Evolutionary conservation across 2,329 filamentous ascomycete species (phyloP), one percentile per base, ranked within the genome.

Genomic region (Penicillium freii): DNA sequence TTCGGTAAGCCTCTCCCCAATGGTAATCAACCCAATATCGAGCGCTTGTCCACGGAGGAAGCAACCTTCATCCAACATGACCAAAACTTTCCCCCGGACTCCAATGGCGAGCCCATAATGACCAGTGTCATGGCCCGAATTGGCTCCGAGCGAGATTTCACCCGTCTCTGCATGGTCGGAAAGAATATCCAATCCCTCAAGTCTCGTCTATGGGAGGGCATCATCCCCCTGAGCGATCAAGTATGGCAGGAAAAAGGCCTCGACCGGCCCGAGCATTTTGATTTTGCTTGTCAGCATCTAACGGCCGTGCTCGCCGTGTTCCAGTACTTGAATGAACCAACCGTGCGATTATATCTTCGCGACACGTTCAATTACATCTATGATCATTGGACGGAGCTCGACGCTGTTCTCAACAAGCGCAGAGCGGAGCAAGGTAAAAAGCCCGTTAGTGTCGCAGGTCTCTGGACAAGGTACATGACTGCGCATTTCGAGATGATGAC

Each of bases 171-270:
- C 21, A 1, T 60, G 4, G 61, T 69, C 10, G 63, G 65, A 3
- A 65, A 68, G 33, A 65, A 70, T 10, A 62, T 71, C 29, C 62
- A 68, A 17, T 62, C 56, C 7, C 47, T 68, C 29, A 71, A 70
- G 46, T 58, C 42, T 15, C 52, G 66, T 10, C n/a, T 68, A 21
- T 71, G 67, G 65, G 58, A 64, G 17, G 68, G 68, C 11, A 65
- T 71, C 21, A 40, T 62, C 9, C 69, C 67, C 1, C 15, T 70
- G 17, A 66, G 53, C n/a, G 60, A 69, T n/a, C 59, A 66, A 47
- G 57, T 61, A 23, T 70, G 66, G 66, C 46, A 51, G 3, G 63
- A 69, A 7, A 70, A 64, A 47, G 47, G 53, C 0, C 62, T 70
- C 9, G 31, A 68, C 25, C 33, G 45, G 1, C 27, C 38, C 1